Conservation (phyloP, 148 eudicot species). For the Vaccinium darrowii region DNA sequence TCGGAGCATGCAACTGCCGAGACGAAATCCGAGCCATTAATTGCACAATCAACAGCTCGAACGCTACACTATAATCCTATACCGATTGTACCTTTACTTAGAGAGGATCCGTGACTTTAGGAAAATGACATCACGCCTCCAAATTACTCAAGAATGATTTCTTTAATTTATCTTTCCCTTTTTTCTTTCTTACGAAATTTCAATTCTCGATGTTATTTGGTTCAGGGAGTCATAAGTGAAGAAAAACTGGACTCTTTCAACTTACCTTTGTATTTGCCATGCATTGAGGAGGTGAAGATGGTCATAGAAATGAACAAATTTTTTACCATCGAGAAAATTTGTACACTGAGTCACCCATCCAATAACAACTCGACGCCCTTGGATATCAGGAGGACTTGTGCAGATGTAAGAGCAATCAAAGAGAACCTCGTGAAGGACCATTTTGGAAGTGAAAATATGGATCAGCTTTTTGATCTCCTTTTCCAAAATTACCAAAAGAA, state of each 20-base stretch:
- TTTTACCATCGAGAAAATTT: neutral
- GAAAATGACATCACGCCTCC: too few species aligned
- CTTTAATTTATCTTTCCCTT: too few species aligned
- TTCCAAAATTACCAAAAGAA: neutral
- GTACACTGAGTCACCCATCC: neutral
- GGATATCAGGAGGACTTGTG: neutral
- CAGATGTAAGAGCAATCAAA: neutral
- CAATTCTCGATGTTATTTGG: neutral
- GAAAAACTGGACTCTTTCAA: neutral
- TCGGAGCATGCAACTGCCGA: too few species aligned
- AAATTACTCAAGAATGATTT: too few species aligned
- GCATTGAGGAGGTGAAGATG: neutral
- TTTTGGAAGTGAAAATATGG: conserved; percentile 8
- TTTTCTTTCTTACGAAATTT: too few species aligned
- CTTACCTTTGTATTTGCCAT: neutral
- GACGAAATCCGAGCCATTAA: too few species aligned
- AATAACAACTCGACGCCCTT: neutral
- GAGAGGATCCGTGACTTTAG: too few species aligned
- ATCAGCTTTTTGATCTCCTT: neutral
- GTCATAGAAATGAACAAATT: neutral
- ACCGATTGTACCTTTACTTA: too few species aligned
- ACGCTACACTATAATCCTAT: too few species aligned
- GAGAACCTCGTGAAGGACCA: conserved; percentile 1
- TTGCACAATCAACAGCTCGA: too few species aligned
- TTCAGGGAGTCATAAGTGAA: neutral